phyloP scores from a whole-genome alignment of 768 basidiomycete genomes.

The Rubroboletus pulcherrimus region DNA sequence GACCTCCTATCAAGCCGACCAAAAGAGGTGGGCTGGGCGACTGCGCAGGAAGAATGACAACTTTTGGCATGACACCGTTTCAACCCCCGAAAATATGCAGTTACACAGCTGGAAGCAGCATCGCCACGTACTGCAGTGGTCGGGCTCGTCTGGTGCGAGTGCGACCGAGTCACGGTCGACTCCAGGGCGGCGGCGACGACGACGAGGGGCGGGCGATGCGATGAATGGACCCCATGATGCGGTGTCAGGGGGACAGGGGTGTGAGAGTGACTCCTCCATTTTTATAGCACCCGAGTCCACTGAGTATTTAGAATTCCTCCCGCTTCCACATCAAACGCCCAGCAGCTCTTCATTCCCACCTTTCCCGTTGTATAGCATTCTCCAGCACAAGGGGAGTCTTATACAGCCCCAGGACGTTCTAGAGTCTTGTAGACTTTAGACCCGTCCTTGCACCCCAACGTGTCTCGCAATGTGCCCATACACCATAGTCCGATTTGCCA shows the following conservation, averaged over 20 bases:
- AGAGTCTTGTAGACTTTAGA: slow-evolving; percentile 40
- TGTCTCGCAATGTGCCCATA: slow-evolving; percentile 40
- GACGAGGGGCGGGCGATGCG: not conserved
- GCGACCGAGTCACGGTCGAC: not conserved
- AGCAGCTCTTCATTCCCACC: not conserved
- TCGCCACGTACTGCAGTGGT: not conserved
- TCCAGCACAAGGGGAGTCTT: slow-evolving; percentile 18
- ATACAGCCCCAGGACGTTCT: slow-evolving; percentile 36
- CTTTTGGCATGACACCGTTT: slow-evolving; percentile 4
- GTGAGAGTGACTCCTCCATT: slow-evolving; percentile 34
- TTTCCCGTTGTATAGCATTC: slow-evolving; percentile 19
- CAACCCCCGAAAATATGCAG: not conserved
- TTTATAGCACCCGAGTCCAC: slow-evolving; percentile 31
- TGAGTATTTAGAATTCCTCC: slow-evolving; percentile 23
- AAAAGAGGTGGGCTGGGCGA: not conserved
- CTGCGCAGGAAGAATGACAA: slow-evolving; percentile 2
- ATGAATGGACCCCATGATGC: slow-evolving; percentile 18
- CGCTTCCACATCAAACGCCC: not conserved
- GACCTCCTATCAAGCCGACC: too few species aligned
- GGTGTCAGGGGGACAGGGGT: slow-evolving; percentile 25
- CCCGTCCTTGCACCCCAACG: slow-evolving; percentile 22
- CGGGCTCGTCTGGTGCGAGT: not conserved
- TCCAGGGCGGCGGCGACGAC: not conserved
- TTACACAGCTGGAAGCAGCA: not conserved
- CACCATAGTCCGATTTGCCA: slow-evolving; percentile 25